Percentiles rank a stretch among this genome's conserved stretches.
phyloP scores from a whole-genome alignment of 768 basidiomycete species.

The Gelatoporia subvermispora region DNA sequence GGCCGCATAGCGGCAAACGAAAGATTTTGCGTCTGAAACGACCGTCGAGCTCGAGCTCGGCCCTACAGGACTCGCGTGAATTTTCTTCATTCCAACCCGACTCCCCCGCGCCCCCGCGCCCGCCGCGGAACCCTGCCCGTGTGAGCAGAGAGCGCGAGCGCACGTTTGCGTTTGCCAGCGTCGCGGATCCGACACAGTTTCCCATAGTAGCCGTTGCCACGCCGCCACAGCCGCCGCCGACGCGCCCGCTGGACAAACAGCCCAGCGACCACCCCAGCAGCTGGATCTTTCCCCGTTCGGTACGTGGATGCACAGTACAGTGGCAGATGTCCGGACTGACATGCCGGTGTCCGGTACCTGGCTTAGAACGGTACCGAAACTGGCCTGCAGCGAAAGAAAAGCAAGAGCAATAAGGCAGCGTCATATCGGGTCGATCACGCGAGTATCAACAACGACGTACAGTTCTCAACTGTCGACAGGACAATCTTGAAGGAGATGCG shows the following conservation, averaged over 20 bases:
- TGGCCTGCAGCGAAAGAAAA: slow-evolving; percentile 14
- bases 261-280: slow-evolving; percentile 1
- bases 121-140: slow-evolving; percentile 18
- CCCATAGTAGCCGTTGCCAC: not conserved
- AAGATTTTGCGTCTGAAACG: slow-evolving; percentile 16
- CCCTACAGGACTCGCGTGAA: not conserved
- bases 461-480: slow-evolving; percentile 59
- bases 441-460: slow-evolving; percentile 16
- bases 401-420: slow-evolving; percentile 8
- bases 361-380: slow-evolving; percentile 10
- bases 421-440: slow-evolving; percentile 5
- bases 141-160: not conserved
- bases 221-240: not conserved
- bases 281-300: slow-evolving; percentile 14
- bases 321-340: slow-evolving; percentile 1
- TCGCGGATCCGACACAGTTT: not conserved
- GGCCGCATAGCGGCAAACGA: slow-evolving; percentile 10
- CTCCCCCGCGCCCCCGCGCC: slow-evolving; percentile 8
- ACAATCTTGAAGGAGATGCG: slow-evolving; percentile 55
- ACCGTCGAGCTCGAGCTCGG: slow-evolving; percentile 12
- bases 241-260: not conserved
- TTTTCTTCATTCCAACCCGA: slow-evolving; percentile 2
- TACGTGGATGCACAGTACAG: not conserved
- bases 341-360: not conserved
- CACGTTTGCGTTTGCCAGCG: slow-evolving; percentile 9